These are phyloP conservation scores for Salicornia ramosissima DNA, from an alignment of 148 eudicot species.

Conservation along the genomic window DNA sequence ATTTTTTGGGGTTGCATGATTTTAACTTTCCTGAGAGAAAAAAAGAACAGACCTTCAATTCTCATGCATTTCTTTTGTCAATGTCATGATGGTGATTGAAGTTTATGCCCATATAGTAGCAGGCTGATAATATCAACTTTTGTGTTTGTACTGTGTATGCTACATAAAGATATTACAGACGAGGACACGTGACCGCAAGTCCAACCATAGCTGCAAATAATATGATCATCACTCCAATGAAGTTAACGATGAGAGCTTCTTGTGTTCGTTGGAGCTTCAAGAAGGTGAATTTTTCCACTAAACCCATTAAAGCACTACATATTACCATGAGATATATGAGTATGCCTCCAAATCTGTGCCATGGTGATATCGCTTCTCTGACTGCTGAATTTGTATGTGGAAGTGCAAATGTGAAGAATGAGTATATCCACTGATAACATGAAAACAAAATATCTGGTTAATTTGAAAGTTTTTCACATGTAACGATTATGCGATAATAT, in stretches of 20 bases:
- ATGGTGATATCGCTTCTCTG: conserved; percentile 40
- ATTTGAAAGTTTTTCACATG: no score
- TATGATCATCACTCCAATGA: conserved; percentile 47
- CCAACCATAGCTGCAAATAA: conserved; percentile 40
- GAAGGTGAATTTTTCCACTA: conserved; percentile 37
- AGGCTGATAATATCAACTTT: not conserved
- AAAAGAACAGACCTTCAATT: no score
- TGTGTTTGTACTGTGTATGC: not conserved
- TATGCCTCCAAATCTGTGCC: conserved; percentile 46
- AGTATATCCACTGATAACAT: conserved; percentile 36
- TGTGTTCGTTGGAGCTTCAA: conserved; percentile 22
- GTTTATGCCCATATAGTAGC: not conserved
- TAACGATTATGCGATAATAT: not conserved
- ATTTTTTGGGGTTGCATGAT: no score
- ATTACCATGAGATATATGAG: conserved; percentile 43
- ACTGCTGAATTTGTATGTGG: conserved; percentile 31
- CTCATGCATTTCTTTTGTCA: not conserved
- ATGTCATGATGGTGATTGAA: not conserved
- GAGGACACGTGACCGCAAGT: conserved; percentile 33
- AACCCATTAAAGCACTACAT: conserved; percentile 38
- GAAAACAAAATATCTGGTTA: not conserved
- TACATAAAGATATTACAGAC: conserved; percentile 5
- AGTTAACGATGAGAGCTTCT: conserved; percentile 47
- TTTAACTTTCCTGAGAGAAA: no score
- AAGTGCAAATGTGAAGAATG: conserved; percentile 39